phyloP scores from a whole-genome alignment of 371 early-diverging fungal genomes.

The Syncephalastrum sp. region DNA sequence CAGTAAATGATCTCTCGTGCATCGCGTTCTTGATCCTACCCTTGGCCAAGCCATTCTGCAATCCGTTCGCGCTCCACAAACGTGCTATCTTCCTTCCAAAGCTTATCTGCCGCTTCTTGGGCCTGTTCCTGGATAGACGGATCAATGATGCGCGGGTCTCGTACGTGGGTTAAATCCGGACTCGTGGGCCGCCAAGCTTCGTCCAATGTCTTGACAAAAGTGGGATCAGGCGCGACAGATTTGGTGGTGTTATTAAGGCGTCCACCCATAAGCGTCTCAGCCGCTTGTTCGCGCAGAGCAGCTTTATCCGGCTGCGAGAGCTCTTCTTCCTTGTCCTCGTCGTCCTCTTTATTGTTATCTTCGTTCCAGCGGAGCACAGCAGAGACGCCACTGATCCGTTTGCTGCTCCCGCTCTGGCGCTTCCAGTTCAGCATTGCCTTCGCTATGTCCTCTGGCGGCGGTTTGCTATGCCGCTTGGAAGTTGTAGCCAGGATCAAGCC shows the following conservation, averaged over 20 bases:
- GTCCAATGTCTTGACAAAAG: too few species aligned
- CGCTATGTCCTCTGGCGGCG: conserved; percentile 35
- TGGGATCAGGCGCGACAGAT: not conserved
- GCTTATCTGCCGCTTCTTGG: conserved; percentile 27
- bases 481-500: conserved; percentile 41
- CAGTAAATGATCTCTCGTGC: not conserved
- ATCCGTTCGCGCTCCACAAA: conserved; percentile 42
- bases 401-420: conserved; percentile 26
- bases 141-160: too few species aligned
- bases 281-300: conserved; percentile 6
- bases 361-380: not conserved
- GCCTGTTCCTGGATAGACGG: conserved; percentile 12
- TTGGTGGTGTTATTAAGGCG: not conserved
- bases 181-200: too few species aligned
- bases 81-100: conserved; percentile 41
- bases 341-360: not conserved
- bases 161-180: too few species aligned
- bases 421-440: conserved; percentile 47
- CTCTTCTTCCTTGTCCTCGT: conserved; percentile 11
- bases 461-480: conserved; percentile 18
- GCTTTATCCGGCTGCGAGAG: conserved; percentile 4
- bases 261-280: conserved; percentile 8
- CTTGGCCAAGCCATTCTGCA: conserved; percentile 52
- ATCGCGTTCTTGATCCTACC: conserved; percentile 14
- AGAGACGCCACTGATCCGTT: conserved; percentile 9